Evolutionary conservation across 2,329 filamentous ascomycete species (phyloP).

Genomic region (Didymella lethalis): DNA sequence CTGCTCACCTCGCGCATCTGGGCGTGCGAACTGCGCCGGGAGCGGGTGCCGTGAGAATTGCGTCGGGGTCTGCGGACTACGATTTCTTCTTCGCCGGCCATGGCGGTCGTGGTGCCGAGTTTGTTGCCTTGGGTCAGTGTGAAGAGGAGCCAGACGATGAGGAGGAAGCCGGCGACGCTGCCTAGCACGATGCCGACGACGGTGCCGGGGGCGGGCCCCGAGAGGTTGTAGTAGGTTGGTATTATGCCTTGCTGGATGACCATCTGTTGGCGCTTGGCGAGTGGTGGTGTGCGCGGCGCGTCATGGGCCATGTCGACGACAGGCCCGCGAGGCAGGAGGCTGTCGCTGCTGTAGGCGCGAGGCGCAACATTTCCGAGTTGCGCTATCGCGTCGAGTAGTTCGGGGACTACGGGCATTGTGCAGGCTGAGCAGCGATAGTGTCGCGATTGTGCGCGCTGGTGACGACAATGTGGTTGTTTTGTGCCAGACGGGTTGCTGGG

Average conservation of each 20-base stretch:
- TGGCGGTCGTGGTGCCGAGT: slow-evolving; percentile 43
- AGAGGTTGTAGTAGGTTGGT: slow-evolving; percentile 66
- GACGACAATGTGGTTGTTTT: slow-evolving; percentile 19
- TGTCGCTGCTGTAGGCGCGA: background rate
- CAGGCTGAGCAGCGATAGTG: slow-evolving; percentile 19
- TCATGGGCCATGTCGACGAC: slow-evolving; percentile 21
- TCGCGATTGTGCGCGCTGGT: slow-evolving; percentile 22
- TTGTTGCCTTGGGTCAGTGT: slow-evolving; percentile 48
- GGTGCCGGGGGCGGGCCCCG: slow-evolving; percentile 63
- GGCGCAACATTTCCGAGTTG: slow-evolving; percentile 36
- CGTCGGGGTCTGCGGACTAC: slow-evolving; percentile 54
- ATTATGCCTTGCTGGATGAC: slow-evolving; percentile 56
- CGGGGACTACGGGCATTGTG: slow-evolving; percentile 42
- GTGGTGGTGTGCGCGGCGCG: slow-evolving; percentile 20
- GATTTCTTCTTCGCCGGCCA: slow-evolving; percentile 65
- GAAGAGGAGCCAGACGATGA: slow-evolving; percentile 62
- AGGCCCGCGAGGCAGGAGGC: slow-evolving; percentile 16
- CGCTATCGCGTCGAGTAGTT: slow-evolving; percentile 30
- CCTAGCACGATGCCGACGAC: slow-evolving; percentile 68
- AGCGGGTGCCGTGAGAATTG: slow-evolving; percentile 44
- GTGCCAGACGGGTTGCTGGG: slow-evolving; percentile 24
- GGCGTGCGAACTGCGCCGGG: slow-evolving; percentile 40
- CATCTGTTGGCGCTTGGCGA: slow-evolving; percentile 34
- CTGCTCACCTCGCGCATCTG: slow-evolving; percentile 51
- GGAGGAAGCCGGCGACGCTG: slow-evolving; percentile 61